A percentile compares a stretch with the other conserved stretches of the same genome.
Conservation (phyloP, 2,329 filamentous ascomycete genomes). For the Xylariaceae sp. region DNA sequence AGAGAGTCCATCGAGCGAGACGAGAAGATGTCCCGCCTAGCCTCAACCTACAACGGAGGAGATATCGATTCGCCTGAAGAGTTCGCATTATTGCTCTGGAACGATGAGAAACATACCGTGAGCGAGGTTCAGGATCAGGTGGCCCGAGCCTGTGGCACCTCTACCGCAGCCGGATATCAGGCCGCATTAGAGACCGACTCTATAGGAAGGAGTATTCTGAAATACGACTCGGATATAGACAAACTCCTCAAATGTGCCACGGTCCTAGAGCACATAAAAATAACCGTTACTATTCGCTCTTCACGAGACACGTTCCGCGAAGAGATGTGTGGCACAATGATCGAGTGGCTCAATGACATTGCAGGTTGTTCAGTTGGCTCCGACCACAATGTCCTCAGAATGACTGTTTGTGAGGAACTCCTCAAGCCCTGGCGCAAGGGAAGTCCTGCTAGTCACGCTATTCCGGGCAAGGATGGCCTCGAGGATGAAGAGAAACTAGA, state of each 20-base stretch:
- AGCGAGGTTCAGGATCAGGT: conserved; percentile 89
- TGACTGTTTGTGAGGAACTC: conserved; percentile 85
- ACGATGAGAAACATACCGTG: conserved; percentile 97
- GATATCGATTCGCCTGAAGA: conserved; percentile 67
- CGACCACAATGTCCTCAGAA: conserved; percentile 75
- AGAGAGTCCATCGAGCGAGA: conserved; percentile 77
- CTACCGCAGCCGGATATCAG: conserved; percentile 63
- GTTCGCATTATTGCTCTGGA: conserved; percentile 88
- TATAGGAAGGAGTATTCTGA: conserved; percentile 81
- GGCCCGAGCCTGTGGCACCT: conserved; percentile 78
- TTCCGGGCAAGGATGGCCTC: conserved; percentile 73
- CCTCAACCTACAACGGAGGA: conserved; percentile 69
- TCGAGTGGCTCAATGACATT: conserved; percentile 95
- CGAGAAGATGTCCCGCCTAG: conserved; percentile 75
- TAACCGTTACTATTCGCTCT: conserved; percentile 92
- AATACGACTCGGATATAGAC: conserved; percentile 69
- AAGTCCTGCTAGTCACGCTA: conserved; percentile 76
- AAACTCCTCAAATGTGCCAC: conserved; percentile 74
- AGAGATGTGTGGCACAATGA: conserved; percentile 97
- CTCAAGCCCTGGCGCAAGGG: conserved; percentile 84
- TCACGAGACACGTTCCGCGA: conserved; percentile 94
- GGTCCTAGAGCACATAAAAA: conserved; percentile 90
- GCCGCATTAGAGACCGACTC: conserved; percentile 88
- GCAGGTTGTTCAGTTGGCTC: conserved; percentile 80
- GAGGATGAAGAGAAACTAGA: conserved; percentile 75